Percentiles rank a stretch among this genome's conserved stretches.
phyloP scores from a whole-genome alignment of 495 filamentous ascomycete genomes.

The Penicillium turbatum region DNA sequence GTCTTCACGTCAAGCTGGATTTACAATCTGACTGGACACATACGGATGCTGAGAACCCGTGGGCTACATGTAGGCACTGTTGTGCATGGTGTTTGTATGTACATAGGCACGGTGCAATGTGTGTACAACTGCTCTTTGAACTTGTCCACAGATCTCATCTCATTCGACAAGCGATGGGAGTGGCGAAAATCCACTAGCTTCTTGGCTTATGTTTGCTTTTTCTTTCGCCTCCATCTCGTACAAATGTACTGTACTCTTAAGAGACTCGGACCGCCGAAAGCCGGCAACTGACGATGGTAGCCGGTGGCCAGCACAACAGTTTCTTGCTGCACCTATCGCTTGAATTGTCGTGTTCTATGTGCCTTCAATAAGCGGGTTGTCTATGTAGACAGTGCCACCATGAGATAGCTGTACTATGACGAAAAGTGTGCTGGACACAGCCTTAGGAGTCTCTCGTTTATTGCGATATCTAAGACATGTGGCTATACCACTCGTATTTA shows the following conservation, averaged over 20 bases:
- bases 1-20: slow-evolving; percentile 16
- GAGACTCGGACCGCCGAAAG: not conserved
- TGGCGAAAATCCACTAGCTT: not conserved
- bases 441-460: too few relatives aligned
- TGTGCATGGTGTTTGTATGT: not conserved
- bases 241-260: not conserved
- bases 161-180: not conserved
- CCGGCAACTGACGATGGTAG: slow-evolving; percentile 2
- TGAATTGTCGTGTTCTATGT: not conserved
- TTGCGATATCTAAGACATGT: not conserved
- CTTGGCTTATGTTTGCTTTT: not conserved
- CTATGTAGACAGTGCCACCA: not conserved
- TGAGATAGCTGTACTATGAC: too few relatives aligned
- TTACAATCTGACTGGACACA: slow-evolving; percentile 5
- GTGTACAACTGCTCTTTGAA: not conserved
- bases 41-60: not conserved
- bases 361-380: not conserved
- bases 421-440: too few relatives aligned
- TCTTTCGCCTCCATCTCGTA: not conserved
- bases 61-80: not conserved
- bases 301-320: not conserved
- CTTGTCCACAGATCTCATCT: not conserved
- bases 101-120: not conserved
- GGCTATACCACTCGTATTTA: not conserved
- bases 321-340: not conserved